Base-by-base conservation (phyloP, 495 filamentous ascomycete species). In the Neurospora tetraspora region DNA sequence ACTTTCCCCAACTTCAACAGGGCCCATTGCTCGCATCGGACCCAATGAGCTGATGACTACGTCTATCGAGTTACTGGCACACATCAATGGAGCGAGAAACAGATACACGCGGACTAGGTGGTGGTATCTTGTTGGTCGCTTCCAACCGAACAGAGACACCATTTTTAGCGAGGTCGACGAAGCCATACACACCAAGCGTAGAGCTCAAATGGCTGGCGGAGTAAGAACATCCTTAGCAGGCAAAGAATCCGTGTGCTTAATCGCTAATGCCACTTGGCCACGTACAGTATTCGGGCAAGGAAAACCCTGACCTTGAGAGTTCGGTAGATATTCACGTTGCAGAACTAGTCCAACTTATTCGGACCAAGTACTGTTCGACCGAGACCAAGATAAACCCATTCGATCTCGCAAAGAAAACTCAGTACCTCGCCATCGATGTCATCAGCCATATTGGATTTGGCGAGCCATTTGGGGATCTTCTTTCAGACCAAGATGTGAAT, bases 301-400 rank as follows among this genome's bases (percentile, higher is more conserved):
- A 85, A 27, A 86, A 84, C 68, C 68, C 70, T 1, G 73, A 72
- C 1, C 75, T 85, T 0, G 85, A 85, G 36, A 71, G 81, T 9
- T 80, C 84, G 23, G 79, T 88, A 59, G 82, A 87, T 74, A 72
- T 76, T 5, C 77, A 80, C 34, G 73, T 88, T 16, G 45, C 69
- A 8, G 76, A 79, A 9, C 77, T 88, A 8, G 70, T 88, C 61
- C 40, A 74, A 18, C 81, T 88, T 5, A 78, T 88, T 43, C 72
- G 79, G 11, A 71, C 65, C 40, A 85, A 85, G 68, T 86, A 86
- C 73, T 18, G 84, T 23, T 85, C 85, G 8, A 81, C 78, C 9
- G 73, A 78, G 37, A 73, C 72, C 10, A 70, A 77, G 5, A 78
- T 75, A 68, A 71, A 73, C n/a, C 81, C 83, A 0, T 70, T 89